These are phyloP conservation scores for Chaetomium cochliodes DNA, from an alignment of 495 filamentous ascomycete genomes.

Conservation along the genomic window DNA sequence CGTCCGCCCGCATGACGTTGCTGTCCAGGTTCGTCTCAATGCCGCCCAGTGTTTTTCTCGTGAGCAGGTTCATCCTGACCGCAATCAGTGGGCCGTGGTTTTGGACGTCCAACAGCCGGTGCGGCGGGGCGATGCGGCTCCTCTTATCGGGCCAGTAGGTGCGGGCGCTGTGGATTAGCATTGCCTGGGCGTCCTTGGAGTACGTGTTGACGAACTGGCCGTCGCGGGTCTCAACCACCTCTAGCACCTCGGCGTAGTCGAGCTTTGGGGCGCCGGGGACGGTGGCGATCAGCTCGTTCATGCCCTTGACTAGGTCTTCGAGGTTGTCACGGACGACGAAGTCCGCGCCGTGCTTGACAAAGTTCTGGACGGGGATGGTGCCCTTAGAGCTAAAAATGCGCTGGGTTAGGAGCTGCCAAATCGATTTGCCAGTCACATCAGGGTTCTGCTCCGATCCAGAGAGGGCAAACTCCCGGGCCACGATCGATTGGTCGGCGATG, in stretches of 20 bases:
- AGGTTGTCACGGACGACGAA: conserved; percentile 51
- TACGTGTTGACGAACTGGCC: conserved; percentile 48
- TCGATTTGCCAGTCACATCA: conserved; percentile 51
- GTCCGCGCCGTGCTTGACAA: conserved; percentile 50
- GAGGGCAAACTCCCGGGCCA: conserved; percentile 53
- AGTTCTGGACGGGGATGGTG: conserved; percentile 49
- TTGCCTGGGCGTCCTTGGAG: conserved; percentile 54
- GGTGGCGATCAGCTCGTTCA: conserved; percentile 48
- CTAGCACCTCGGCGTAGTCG: conserved; percentile 38
- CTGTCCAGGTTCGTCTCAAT: conserved; percentile 54
- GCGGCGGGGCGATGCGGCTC: conserved; percentile 46
- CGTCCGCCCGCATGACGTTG: conserved; percentile 47
- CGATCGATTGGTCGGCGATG: conserved; percentile 50
- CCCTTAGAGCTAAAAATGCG: conserved; percentile 50
- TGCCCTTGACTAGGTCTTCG: conserved; percentile 45
- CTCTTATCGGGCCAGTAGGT: conserved; percentile 49
- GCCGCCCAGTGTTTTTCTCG: conserved; percentile 53
- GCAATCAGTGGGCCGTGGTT: conserved; percentile 51
- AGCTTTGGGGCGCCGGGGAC: conserved; percentile 37
- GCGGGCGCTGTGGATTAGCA: conserved; percentile 51
- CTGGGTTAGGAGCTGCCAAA: conserved; percentile 46
- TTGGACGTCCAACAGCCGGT: conserved; percentile 45
- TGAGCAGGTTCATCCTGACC: conserved; percentile 52
- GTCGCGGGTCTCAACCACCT: conserved; percentile 48
- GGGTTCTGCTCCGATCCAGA: conserved; percentile 57